A percentile compares a stretch with the other conserved stretches of the same genome.
Evolutionary conservation across 441 rosid species (phyloP).

Genomic region (Flueggea neowawraea): DNA sequence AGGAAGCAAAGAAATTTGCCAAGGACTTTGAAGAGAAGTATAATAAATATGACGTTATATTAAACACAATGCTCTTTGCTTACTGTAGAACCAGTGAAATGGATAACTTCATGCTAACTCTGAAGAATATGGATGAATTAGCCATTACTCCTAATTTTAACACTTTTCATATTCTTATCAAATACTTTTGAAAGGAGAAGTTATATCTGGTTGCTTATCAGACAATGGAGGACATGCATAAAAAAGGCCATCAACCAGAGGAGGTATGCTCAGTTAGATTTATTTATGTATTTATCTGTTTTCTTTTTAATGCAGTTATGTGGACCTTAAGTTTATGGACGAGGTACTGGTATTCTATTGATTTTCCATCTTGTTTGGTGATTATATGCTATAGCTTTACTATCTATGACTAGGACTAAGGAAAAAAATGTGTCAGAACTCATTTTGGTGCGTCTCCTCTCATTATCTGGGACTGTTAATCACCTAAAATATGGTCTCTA

Average conservation of each 20-base stretch:
- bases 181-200: conserved; percentile 81
- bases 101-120: conserved; percentile 72
- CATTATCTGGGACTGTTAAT: no score
- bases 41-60: conserved; percentile 67
- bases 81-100: conserved; percentile 90
- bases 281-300: not conserved
- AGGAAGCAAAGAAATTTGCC: conserved; percentile 75
- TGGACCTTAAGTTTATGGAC: no score
- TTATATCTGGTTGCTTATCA: conserved; percentile 78
- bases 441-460: no score
- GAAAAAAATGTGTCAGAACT: no score
- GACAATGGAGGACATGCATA: conserved; percentile 74
- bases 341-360: no score
- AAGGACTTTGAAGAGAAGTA: conserved; percentile 65
- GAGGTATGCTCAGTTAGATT: conserved; percentile 47
- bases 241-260: conserved; percentile 73
- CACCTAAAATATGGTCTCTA: no score
- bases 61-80: conserved; percentile 80
- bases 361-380: no score
- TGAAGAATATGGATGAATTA: conserved; percentile 89
- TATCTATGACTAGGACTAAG: no score
- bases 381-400: no score
- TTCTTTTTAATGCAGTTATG: no score
- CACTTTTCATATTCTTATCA: conserved; percentile 73
- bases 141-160: conserved; percentile 68